Conservation (phyloP, 148 eudicot species). For the Rhododendron ovatum region DNA sequence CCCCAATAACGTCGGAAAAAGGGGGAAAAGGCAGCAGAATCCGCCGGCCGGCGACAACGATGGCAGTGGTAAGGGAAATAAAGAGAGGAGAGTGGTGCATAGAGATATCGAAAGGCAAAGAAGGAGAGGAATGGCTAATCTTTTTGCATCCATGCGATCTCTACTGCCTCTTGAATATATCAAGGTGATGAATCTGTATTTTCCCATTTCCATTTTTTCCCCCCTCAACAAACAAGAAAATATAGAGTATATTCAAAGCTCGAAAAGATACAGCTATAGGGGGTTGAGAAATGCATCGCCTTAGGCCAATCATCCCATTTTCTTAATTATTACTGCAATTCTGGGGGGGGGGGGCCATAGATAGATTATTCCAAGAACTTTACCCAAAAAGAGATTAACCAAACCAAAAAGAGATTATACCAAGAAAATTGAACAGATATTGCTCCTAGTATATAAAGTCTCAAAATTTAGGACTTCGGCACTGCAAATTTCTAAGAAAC, state of each 20-base stretch:
- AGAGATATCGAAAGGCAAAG: conserved; percentile 68
- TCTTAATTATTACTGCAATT: background rate
- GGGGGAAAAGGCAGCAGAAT: background rate
- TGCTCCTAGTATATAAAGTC: background rate
- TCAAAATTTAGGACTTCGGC: background rate
- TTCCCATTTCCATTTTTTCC: background rate
- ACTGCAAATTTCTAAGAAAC: background rate
- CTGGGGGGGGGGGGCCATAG: background rate
- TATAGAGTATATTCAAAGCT: too few relatives aligned
- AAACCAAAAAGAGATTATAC: background rate
- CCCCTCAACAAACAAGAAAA: too few relatives aligned
- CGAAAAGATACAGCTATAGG: too few relatives aligned
- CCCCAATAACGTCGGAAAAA: background rate
- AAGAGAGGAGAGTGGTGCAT: conserved; percentile 30
- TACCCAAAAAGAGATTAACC: background rate
- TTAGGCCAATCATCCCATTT: too few relatives aligned
- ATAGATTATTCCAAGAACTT: too few relatives aligned
- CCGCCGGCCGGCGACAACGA: background rate
- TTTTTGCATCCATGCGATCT: conserved; percentile 51
- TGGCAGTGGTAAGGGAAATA: background rate
- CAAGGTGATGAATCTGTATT: conserved; percentile 34
- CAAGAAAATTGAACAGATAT: background rate
- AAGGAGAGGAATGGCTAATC: conserved; percentile 70
- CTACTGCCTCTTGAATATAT: conserved; percentile 60
- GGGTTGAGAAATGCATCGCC: too few relatives aligned